Evolutionary conservation across 2,329 filamentous ascomycete genomes (phyloP).

Genomic region (Bimuria novae-zelandiae): DNA sequence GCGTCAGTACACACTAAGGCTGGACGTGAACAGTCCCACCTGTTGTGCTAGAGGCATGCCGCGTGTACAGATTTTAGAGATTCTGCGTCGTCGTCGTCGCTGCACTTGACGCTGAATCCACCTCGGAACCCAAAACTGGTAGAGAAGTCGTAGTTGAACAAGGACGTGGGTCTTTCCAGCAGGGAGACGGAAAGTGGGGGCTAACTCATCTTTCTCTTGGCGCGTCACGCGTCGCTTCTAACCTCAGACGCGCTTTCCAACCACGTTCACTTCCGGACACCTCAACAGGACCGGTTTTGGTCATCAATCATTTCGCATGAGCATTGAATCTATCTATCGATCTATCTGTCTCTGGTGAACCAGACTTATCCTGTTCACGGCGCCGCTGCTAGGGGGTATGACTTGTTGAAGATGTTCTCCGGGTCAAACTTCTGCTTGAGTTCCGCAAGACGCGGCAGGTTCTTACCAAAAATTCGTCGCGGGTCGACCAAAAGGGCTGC

Average conservation of each 20-base stretch:
- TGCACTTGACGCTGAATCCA: too few relatives aligned
- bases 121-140: too few relatives aligned
- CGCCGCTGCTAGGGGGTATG: neutral
- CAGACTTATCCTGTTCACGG: neutral
- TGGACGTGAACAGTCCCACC: too few relatives aligned
- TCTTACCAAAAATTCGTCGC: conserved; percentile 14
- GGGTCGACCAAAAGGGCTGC: conserved; percentile 2
- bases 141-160: too few relatives aligned
- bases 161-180: too few relatives aligned
- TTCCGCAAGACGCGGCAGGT: conserved; percentile 10
- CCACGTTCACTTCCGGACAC: neutral
- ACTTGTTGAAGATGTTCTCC: conserved; percentile 15
- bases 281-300: neutral
- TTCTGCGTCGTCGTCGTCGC: too few relatives aligned
- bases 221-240: neutral
- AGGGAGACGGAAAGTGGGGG: too few relatives aligned
- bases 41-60: too few relatives aligned
- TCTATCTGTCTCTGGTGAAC: too few relatives aligned
- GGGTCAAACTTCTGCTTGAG: conserved; percentile 21
- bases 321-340: neutral
- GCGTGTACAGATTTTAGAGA: too few relatives aligned
- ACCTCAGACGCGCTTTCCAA: neutral
- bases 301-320: neutral
- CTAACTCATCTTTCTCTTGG: too few relatives aligned
- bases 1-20: too few relatives aligned